These are phyloP conservation scores for Populus trichocarpa DNA, from an alignment of 441 rosid genomes.

Conservation along the genomic window DNA sequence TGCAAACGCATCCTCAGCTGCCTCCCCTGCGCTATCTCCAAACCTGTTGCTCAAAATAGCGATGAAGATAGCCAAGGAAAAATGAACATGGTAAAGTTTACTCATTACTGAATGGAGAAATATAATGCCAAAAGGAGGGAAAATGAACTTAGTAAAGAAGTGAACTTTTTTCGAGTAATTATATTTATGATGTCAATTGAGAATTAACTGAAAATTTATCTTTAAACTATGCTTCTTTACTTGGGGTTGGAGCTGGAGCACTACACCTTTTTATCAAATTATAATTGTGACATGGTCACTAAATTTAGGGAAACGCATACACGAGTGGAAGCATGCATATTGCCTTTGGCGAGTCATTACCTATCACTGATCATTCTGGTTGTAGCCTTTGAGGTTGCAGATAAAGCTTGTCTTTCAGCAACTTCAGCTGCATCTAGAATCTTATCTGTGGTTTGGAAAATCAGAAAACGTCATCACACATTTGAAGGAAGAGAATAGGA, in stretches of 20 bases:
- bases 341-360: conserved; percentile 21
- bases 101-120: background rate
- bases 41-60: conserved; percentile 33
- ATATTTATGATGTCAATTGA: no score
- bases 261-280: background rate
- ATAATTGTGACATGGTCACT: background rate
- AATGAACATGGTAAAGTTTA: background rate
- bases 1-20: conserved; percentile 61
- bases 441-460: conserved; percentile 39
- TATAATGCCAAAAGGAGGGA: background rate
- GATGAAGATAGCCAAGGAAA: background rate
- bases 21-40: conserved; percentile 82
- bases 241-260: no score
- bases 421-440: conserved; percentile 76
- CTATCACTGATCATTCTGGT: conserved; percentile 58
- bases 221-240: no score
- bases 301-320: background rate
- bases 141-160: background rate
- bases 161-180: background rate
- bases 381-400: conserved; percentile 66
- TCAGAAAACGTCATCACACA: background rate
- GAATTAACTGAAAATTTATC: no score
- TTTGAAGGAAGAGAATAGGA: background rate
- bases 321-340: background rate
- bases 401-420: conserved; percentile 65